Conservation (phyloP, 257 asterid species). For the Rhazya stricta region DNA sequence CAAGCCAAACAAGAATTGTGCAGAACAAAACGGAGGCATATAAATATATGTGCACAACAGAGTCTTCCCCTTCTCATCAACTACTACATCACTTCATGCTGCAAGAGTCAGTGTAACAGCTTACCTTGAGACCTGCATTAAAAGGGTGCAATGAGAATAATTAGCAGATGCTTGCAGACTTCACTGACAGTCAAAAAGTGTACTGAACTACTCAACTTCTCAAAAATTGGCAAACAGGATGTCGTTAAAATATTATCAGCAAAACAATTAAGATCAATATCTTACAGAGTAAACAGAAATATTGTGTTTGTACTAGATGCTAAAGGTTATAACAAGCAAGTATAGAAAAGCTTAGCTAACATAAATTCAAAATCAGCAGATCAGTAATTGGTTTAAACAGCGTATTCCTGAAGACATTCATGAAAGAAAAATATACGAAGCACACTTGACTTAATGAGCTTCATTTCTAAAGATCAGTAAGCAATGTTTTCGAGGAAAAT, state of each 20-base stretch:
- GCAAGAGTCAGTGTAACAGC: constrained; percentile 31
- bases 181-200: background rate
- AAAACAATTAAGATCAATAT: background rate
- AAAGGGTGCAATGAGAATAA: constrained; percentile 15
- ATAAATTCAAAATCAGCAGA: background rate
- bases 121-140: constrained; percentile 84
- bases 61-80: constrained; percentile 34
- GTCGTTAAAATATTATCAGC: background rate
- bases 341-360: background rate
- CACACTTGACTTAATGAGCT: background rate
- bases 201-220: background rate
- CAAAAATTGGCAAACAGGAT: background rate
- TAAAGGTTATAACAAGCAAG: background rate
- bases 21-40: background rate
- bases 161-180: background rate
- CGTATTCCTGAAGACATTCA: background rate
- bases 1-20: background rate
- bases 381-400: background rate
- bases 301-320: background rate
- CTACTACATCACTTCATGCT: constrained; percentile 28
- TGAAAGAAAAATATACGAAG: background rate
- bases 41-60: constrained; percentile 3
- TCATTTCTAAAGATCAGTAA: background rate
- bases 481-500: background rate
- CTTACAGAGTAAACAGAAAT: background rate